Evolutionary conservation across 768 basidiomycete species (phyloP), one percentile per base, ranked within the genome.

Genomic region (Leccinum olivaceopallidum): DNA sequence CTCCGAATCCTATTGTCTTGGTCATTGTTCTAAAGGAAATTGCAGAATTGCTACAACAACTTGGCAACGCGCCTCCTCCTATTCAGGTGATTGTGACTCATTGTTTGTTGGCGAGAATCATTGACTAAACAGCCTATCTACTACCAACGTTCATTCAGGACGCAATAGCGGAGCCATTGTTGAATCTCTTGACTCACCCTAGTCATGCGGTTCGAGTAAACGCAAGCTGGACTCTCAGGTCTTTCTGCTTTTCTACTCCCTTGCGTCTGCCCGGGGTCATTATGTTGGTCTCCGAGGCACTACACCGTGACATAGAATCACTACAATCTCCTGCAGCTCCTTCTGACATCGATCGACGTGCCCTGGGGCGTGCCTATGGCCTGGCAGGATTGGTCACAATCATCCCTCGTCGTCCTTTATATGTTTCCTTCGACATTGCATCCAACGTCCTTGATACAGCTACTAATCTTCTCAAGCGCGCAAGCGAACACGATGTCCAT

Each of bases 341-440:
- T 0, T 80, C 85, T 5, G 93, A 95, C 62, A 79, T 92, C 28
- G 80, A 86, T 42, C 73, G 80, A 34, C 86, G 94, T 7, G 80
- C 93, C 3, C 76, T 95, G 10, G 96, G 97, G 1, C 94, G 92
- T 68, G 88, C 95, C 0, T 94, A 94, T 68, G 95, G 93, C 10
- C 84, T 99, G 24, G 88, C 94, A 2, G 89, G 90, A 5, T 81
- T 98, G 28, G 85, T 98, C 13, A 87, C 93, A 26, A 81, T 94
- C 59, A 90, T 96, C 37, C 90, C 93, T 0, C 84, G 89, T 61
- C 84, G 92, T 24, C 94, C 95, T 0, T 80, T 99, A 1, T 98
- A 98, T 66, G 92, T 96, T 50, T 95, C 95, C 6, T 94, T 94
- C 74, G 96, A 98, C 70, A 85, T 95, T 65, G 88, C 88, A 42